Base-by-base conservation (phyloP, 768 basidiomycete species). In the Podaxis rugospora region DNA sequence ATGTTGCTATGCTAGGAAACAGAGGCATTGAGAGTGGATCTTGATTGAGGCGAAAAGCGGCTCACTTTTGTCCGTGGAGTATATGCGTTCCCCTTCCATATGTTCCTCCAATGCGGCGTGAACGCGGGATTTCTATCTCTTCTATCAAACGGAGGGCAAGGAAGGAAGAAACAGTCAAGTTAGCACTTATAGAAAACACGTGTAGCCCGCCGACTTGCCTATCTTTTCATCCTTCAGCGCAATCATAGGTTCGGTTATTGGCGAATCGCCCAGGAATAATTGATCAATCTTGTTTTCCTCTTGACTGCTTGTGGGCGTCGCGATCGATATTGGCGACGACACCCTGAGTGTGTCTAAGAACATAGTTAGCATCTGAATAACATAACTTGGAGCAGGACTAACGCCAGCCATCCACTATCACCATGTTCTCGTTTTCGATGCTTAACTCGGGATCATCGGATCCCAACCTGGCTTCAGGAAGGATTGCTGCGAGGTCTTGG, bases 331-430 rank as follows among this genome's bases (percentile, higher is more conserved):
- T 9, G 59, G 59, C 23, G 59, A 61, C 23, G 59, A 61, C 14
- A 61, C 44, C 46, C 28, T 61, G 28, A 61, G 44, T 13, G 52
- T 54, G 13, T 47, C 59, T 61, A n/a, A n/a, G 47, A 32, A 49
- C 51, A 54, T 42, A 2, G 50, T 18, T 7, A 57, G n/a, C 5
- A 39, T 27, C 23, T 49, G 23, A 14, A 23, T 13, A 49, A 18
- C 51, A 44, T 51, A 39, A 51, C 55, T 16, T 50, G 16, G 14
- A 62, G 62, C 51, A 52, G 28, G 46, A 78, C 81, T 47, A 66
- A 89, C 89, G 69, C 86, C 87, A 87, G 28, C 87, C 89, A 69
- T 83, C 78, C 0, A 89, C 80, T 36, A 88, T 66, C 7, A 78
- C 72, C 76, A 90, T 80, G 68, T 83, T 82, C 53, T 78, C 76